Percentiles rank a stretch among this genome's conserved stretches.
Conservation (phyloP, 208 protist genomes). For the Wallacemonas rigidus region DNA sequence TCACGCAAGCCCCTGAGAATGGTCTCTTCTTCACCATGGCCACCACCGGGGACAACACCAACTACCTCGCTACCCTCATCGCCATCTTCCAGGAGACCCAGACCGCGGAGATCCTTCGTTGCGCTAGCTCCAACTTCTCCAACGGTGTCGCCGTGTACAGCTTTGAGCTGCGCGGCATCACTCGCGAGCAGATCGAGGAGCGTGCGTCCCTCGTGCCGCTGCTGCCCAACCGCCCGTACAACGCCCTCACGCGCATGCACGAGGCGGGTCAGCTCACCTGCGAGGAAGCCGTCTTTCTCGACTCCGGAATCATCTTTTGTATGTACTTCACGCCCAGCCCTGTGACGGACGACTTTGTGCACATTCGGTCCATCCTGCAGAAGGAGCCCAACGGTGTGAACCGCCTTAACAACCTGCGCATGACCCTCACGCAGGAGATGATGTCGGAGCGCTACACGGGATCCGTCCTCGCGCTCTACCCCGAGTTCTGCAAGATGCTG, state of each 20-base stretch:
- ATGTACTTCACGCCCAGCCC: slow-evolving; percentile 92
- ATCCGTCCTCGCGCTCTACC: slow-evolving; percentile 79
- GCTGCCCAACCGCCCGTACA: slow-evolving; percentile 70
- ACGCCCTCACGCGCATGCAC: slow-evolving; percentile 72
- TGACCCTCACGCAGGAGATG: slow-evolving; percentile 78
- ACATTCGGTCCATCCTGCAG: slow-evolving; percentile 55
- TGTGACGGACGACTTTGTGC: slow-evolving; percentile 77
- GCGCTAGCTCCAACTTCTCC: slow-evolving; percentile 72
- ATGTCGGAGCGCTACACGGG: slow-evolving; percentile 89
- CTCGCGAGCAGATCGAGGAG: slow-evolving; percentile 41
- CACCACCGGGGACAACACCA: slow-evolving; percentile 54
- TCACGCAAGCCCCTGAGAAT: slow-evolving; percentile 27
- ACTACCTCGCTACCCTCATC: slow-evolving; percentile 69
- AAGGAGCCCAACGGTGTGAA: slow-evolving; percentile 84
- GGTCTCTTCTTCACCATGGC: slow-evolving; percentile 71
- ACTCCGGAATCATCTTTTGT: slow-evolving; percentile 74
- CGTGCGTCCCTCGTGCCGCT: slow-evolving; percentile 62
- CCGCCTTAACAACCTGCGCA: slow-evolving; percentile 87
- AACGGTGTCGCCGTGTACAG: slow-evolving; percentile 81
- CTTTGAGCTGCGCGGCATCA: slow-evolving; percentile 57
- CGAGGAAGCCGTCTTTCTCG: slow-evolving; percentile 75
- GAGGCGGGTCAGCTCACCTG: slow-evolving; percentile 51
- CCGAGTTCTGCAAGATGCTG: slow-evolving; percentile 84
- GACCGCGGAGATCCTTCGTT: slow-evolving; percentile 47
- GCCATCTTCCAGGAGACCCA: slow-evolving; percentile 71